phyloP scores from a whole-genome alignment of 1,284 basidiomycete species.

The Ceratobasidium sp. region DNA sequence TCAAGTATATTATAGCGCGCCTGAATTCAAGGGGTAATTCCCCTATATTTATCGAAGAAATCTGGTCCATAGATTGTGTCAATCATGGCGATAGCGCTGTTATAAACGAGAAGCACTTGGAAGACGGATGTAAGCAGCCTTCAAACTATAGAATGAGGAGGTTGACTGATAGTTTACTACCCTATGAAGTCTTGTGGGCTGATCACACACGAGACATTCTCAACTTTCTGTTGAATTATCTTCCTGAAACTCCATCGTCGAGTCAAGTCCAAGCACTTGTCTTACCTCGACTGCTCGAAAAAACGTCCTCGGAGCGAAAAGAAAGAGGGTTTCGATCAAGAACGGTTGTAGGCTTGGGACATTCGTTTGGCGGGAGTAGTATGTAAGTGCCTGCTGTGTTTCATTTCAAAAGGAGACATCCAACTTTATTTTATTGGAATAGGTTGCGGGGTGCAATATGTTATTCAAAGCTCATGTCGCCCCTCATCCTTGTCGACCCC shows the following conservation, averaged over 20 bases:
- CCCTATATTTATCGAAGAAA: conserved; percentile 69
- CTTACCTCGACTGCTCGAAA: conserved; percentile 67
- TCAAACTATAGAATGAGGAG: neutral
- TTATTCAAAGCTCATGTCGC: conserved; percentile 66
- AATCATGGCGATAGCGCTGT: conserved; percentile 83
- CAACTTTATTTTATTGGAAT: conserved; percentile 37
- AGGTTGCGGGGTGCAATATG: conserved; percentile 73
- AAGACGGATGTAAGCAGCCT: conserved; percentile 66
- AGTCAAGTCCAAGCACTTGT: conserved; percentile 52
- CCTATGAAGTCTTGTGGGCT: conserved; percentile 71
- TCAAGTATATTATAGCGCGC: conserved; percentile 61
- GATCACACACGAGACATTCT: conserved; percentile 80
- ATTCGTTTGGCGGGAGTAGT: conserved; percentile 84
- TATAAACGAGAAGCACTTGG: conserved; percentile 70
- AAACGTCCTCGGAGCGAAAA: conserved; percentile 61
- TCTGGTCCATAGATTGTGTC: conserved; percentile 83
- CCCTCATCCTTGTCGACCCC: conserved; percentile 85
- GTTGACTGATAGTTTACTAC: conserved; percentile 19
- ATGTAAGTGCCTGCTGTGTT: conserved; percentile 63
- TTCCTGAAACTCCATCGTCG: conserved; percentile 58
- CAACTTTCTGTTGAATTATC: conserved; percentile 73
- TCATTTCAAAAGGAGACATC: conserved; percentile 24
- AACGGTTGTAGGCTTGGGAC: conserved; percentile 76
- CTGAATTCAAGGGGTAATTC: conserved; percentile 21
- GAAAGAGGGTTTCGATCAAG: conserved; percentile 63